These are phyloP conservation scores for Chlorella sp. DNA, from an alignment of 139 green algal species.

Conservation along the genomic window DNA sequence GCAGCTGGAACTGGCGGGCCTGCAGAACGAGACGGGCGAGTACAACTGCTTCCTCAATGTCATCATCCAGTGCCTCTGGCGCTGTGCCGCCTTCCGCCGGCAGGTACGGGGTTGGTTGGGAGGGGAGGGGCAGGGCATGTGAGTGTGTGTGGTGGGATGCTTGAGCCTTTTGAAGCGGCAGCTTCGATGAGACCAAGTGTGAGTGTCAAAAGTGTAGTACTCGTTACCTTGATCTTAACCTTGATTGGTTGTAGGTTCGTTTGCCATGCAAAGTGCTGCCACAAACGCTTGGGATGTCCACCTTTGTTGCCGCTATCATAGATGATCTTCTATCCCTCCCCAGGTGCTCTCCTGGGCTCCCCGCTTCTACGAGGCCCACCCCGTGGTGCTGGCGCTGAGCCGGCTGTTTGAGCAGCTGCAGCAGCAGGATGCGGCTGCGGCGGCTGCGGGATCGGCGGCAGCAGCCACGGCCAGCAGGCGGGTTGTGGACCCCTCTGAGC, in stretches of 20 bases:
- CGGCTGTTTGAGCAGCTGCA: constrained; percentile 1
- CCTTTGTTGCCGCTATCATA: no score
- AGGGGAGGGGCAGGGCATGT: no score
- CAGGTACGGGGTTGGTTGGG: background rate
- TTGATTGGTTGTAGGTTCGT: no score
- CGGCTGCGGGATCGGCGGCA: background rate
- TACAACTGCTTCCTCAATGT: constrained; percentile 92
- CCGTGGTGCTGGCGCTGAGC: constrained; percentile 7
- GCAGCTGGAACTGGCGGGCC: background rate
- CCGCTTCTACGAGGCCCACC: background rate
- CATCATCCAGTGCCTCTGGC: constrained; percentile 80
- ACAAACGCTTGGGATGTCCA: background rate
- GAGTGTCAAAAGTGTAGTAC: no score
- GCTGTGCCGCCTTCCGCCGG: constrained; percentile 48
- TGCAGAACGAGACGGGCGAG: constrained; percentile 21
- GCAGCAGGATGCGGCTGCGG: background rate
- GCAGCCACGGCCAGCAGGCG: background rate
- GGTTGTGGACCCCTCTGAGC: background rate
- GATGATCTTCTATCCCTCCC: no score
- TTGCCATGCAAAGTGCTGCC: no score
- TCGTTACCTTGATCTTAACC: no score
- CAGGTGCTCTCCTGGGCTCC: constrained; percentile 1
- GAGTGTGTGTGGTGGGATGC: background rate
- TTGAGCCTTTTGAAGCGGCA: no score
- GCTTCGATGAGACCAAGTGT: no score